Percentiles rank a stretch among this genome's conserved stretches.
Evolutionary conservation across 768 basidiomycete species (phyloP).

Genomic region (Cyclocybe cylindracea): DNA sequence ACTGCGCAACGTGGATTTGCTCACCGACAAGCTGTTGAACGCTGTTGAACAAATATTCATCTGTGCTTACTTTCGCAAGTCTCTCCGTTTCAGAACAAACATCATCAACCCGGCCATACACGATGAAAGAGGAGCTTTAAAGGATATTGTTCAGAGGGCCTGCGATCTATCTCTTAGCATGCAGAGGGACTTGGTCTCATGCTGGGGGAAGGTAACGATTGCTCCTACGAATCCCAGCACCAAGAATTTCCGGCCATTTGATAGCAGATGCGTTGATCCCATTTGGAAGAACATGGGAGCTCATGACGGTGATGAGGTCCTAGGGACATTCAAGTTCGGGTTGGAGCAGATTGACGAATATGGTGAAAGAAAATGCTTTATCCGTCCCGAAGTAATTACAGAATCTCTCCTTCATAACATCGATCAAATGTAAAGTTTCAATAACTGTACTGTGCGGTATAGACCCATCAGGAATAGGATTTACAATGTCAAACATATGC

Average conservation of each 20-base stretch:
- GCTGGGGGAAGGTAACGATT: constrained; percentile 1
- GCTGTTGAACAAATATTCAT: too few species aligned
- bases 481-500: constrained; percentile 4
- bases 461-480: neutral
- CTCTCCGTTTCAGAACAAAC: too few species aligned
- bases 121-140: neutral
- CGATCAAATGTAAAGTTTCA: neutral
- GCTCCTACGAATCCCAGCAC: neutral
- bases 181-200: constrained; percentile 1
- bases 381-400: neutral
- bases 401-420: neutral
- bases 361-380: neutral
- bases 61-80: too few species aligned
- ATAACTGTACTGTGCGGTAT: neutral
- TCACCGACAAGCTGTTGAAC: too few species aligned
- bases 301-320: neutral
- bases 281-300: constrained; percentile 1
- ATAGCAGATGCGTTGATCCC: neutral
- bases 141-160: neutral
- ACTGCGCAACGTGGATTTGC: too few species aligned
- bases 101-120: neutral
- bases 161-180: constrained; percentile 4
- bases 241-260: neutral
- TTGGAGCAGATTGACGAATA: constrained; percentile 1
- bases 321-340: constrained; percentile 11